Percentiles rank a stretch among this genome's conserved stretches.
Conservation (phyloP, 208 protist genomes). For the Acanthamoeba healyi region DNA sequence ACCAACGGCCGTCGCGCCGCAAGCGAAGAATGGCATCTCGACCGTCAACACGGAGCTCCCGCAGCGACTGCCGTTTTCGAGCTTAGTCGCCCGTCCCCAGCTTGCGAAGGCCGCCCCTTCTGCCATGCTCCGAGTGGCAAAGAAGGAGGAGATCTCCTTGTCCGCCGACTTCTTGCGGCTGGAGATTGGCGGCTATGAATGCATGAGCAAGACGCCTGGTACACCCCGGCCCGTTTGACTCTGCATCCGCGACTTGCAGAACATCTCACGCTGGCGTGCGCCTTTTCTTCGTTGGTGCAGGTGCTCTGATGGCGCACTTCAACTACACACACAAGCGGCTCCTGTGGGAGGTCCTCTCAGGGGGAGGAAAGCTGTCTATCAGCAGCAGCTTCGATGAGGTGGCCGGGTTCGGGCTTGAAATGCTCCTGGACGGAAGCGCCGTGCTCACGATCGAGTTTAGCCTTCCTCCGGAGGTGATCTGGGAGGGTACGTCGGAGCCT, state of each 20-base stretch:
- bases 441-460: conserved; percentile 74
- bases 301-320: conserved; percentile 58
- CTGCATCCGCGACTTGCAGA: neutral
- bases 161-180: neutral
- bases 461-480: conserved; percentile 24
- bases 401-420: conserved; percentile 41
- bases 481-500: conserved; percentile 15
- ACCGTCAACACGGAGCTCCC: too few species aligned
- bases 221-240: neutral
- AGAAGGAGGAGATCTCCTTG: neutral
- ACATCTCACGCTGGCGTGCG: neutral
- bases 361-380: neutral
- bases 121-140: neutral
- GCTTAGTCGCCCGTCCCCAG: too few species aligned
- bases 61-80: neutral
- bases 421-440: neutral
- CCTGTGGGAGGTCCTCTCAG: conserved; percentile 28
- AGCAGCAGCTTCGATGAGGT: neutral
- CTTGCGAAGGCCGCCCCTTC: neutral
- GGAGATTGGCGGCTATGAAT: conserved; percentile 55
- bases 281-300: neutral
- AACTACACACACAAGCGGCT: conserved; percentile 14
- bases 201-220: neutral
- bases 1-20: too few species aligned
- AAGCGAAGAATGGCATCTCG: too few species aligned